These are phyloP conservation scores for Trichoderma erinaceum DNA, from an alignment of 495 filamentous ascomycete genomes.

Conservation along the genomic window DNA sequence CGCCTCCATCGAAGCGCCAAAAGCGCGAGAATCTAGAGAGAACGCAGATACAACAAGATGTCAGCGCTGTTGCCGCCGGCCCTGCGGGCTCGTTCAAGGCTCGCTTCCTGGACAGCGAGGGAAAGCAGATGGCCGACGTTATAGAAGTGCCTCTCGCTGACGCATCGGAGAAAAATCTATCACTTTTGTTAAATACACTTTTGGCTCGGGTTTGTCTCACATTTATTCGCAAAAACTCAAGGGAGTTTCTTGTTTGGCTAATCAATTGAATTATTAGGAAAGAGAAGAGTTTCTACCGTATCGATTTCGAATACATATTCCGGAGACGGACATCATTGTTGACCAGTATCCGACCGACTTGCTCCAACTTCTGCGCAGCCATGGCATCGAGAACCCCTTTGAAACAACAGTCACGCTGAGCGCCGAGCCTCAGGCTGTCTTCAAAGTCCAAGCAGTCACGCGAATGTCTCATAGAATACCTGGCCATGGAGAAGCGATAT, in stretches of 20 bases:
- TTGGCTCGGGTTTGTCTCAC: constrained; percentile 58
- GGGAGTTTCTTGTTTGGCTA: constrained; percentile 4
- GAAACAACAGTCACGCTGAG: constrained; percentile 60
- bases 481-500: constrained; percentile 88
- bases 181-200: constrained; percentile 82
- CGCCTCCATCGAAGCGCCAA: constrained; percentile 88
- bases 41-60: constrained; percentile 68
- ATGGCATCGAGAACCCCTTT: constrained; percentile 44
- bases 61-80: constrained; percentile 57
- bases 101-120: constrained; percentile 78
- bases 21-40: constrained; percentile 68
- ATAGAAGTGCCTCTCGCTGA: constrained; percentile 80
- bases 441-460: constrained; percentile 86
- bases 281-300: constrained; percentile 82
- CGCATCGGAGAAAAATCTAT: constrained; percentile 83
- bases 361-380: constrained; percentile 39
- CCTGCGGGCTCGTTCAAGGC: constrained; percentile 75
- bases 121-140: constrained; percentile 55
- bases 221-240: constrained; percentile 22
- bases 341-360: constrained; percentile 65
- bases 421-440: constrained; percentile 88
- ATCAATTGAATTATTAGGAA: constrained; percentile 31
- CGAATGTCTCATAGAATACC: constrained; percentile 82
- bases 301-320: constrained; percentile 68
- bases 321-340: constrained; percentile 53